These are phyloP conservation scores for Exophiala phaeomuriformis DNA, from an alignment of 2,329 filamentous ascomycete species.

Conservation along the genomic window DNA sequence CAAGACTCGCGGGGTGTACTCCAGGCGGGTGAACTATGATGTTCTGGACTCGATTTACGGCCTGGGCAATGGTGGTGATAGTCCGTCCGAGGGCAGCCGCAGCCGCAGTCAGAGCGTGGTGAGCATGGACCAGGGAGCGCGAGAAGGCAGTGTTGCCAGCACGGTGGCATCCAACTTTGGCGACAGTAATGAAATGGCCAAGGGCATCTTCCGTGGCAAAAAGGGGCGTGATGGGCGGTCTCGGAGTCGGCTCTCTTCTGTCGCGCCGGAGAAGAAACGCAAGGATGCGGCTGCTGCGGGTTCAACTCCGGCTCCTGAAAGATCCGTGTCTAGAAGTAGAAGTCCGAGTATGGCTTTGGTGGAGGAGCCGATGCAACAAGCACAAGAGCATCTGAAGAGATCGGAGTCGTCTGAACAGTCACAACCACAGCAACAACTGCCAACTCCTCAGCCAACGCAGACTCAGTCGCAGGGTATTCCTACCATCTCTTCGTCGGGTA, in stretches of 20 bases:
- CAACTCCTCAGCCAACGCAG: background rate
- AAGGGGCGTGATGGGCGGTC: background rate
- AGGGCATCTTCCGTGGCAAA: conserved; percentile 18
- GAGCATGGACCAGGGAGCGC: conserved; percentile 4
- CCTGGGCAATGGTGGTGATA: conserved; percentile 8
- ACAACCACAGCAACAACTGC: background rate
- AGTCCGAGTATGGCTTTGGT: conserved; percentile 3
- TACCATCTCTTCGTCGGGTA: background rate
- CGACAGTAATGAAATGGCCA: background rate
- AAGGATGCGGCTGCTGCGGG: background rate
- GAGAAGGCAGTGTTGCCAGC: conserved; percentile 15
- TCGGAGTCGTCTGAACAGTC: background rate
- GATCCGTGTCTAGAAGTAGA: conserved; percentile 8
- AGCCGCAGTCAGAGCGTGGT: conserved; percentile 13
- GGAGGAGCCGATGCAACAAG: background rate
- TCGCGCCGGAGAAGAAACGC: conserved; percentile 10
- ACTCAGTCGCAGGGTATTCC: background rate
- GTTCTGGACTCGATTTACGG: conserved; percentile 23
- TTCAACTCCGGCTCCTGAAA: background rate
- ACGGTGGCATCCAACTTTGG: conserved; percentile 2
- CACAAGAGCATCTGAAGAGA: background rate
- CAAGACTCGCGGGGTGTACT: conserved; percentile 24
- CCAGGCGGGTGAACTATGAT: conserved; percentile 25
- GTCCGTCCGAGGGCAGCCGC: conserved; percentile 1
- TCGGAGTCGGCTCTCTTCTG: conserved; percentile 2